These are phyloP conservation scores for Aegilops tauschii DNA, from an alignment of 176 grass and related monocot species.

Conservation along the genomic window DNA sequence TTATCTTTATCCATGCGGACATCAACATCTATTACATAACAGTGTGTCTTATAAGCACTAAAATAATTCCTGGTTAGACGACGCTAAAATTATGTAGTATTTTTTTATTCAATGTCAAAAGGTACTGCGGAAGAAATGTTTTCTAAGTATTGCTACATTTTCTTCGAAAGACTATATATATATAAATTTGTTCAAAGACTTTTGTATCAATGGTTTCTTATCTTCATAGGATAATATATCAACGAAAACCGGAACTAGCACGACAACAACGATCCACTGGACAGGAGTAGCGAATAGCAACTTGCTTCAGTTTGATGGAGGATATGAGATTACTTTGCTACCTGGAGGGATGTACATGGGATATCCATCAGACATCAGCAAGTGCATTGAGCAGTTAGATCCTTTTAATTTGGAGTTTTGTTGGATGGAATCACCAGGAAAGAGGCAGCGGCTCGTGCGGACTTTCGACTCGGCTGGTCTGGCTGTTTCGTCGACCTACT, in stretches of 20 bases:
- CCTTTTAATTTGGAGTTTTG: constrained; percentile 92
- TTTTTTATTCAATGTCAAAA: constrained; percentile 14
- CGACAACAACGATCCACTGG: constrained; percentile 80
- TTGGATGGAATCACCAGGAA: constrained; percentile 82
- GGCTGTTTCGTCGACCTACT: constrained; percentile 87
- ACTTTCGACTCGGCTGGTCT: constrained; percentile 70
- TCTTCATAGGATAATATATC: constrained; percentile 66
- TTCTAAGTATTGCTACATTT: not conserved
- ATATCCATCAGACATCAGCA: constrained; percentile 80
- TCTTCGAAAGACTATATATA: not conserved
- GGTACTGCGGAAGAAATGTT: not conserved
- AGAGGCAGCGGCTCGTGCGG: constrained; percentile 72
- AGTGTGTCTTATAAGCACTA: not conserved
- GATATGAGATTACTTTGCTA: constrained; percentile 81
- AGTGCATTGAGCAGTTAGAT: constrained; percentile 57
- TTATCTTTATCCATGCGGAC: not conserved
- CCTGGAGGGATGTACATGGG: constrained; percentile 96
- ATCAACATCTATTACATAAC: constrained; percentile 3
- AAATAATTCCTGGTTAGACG: not conserved
- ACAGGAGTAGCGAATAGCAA: constrained; percentile 57
- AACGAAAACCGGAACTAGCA: constrained; percentile 35
- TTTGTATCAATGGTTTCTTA: constrained; percentile 1
- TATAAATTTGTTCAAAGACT: too few species aligned
- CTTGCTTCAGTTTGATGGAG: constrained; percentile 79
- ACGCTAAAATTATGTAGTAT: not conserved